Base-by-base conservation (phyloP, 176 grass and related monocot genomes). In the Bolboschoenus planiculmis region DNA sequence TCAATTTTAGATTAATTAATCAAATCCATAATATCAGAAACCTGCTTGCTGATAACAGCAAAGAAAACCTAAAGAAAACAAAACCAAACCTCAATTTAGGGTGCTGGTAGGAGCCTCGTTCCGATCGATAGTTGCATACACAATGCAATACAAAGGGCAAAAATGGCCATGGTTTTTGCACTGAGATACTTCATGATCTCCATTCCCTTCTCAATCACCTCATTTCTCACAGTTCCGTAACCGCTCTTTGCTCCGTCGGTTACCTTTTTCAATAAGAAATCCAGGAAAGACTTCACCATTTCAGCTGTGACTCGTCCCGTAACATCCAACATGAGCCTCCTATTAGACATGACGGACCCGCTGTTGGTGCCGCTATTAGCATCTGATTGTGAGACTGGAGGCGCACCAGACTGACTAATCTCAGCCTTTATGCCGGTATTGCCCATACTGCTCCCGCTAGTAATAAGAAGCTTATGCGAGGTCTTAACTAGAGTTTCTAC, bases 101-200 rank as follows among this genome's bases (percentile, higher is more conserved):
- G 78, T 5, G 95, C 85, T 44, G 92, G 55, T 5, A 91, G 78
- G 39, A 94, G 84, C 73, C 92, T 90, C 16, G 87, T 88, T 37
- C 90, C 92, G 13, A 94, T 90, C 1, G 87, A 87, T 60, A 97
- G 67, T 63, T 97, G 92, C 92, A 97, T 84, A 86, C 92, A 97
- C 62, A 97, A 73, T 14, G 92, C 88, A 42, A 97, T 40, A 74
- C 90, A 92, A 15, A 97, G 60, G 2, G 90, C 90, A 59, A 92
- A 57, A 64, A 94, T 80, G 3, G 90, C 85, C 92, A 97, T 92
- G 24, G 92, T 84, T 79, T 97, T 97, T 33, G 95, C 80, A 20
- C 90, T 65, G 1, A 92, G 62, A 87, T 90, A 94, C 86, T 89
- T 90, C 16, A 92, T 80, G 0, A 88, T 80, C 66, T 92, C 40